Evolutionary conservation across 1,139 yeast genomes (phyloP).

Genomic region (Magnusiomyces ingens): DNA sequence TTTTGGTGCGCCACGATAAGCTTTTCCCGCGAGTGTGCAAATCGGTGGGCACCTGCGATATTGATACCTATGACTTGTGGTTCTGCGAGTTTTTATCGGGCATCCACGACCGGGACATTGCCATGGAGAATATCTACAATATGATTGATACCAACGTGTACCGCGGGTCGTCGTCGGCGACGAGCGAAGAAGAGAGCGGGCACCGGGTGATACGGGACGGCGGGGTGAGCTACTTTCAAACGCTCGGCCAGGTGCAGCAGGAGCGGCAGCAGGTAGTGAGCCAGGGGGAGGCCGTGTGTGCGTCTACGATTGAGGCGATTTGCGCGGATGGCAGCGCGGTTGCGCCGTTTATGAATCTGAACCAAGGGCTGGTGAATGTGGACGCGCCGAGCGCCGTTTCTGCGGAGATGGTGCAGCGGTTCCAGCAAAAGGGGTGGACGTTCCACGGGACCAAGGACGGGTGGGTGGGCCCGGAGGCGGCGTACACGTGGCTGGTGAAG

Average conservation of each 20-base stretch:
- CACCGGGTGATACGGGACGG: slow-evolving; percentile 46
- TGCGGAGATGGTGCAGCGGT: neutral
- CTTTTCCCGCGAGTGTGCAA: slow-evolving; percentile 3
- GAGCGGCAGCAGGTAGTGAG: neutral
- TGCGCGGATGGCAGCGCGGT: slow-evolving; percentile 8
- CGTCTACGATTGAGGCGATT: slow-evolving; percentile 1
- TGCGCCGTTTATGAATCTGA: slow-evolving; percentile 3
- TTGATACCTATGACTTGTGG: slow-evolving; percentile 5
- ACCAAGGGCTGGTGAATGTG: neutral
- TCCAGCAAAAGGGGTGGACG: slow-evolving; percentile 2
- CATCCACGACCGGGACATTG: slow-evolving; percentile 5
- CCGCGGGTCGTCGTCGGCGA: neutral
- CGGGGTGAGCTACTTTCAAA: neutral
- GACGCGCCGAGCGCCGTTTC: neutral
- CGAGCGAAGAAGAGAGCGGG: slow-evolving; percentile 55
- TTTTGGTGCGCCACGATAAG: slow-evolving; percentile 6
- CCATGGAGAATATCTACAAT: slow-evolving; percentile 5
- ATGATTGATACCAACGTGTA: neutral
- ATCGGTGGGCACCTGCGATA: neutral
- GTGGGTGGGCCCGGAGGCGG: neutral
- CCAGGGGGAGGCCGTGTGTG: neutral
- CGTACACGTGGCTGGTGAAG: slow-evolving; percentile 3
- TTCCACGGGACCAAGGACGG: neutral
- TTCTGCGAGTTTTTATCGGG: slow-evolving; percentile 7
- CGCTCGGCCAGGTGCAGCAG: neutral